A percentile compares a stretch with the other conserved stretches of the same genome.
Conservation (phyloP, 768 basidiomycete species). For the Phaeotremella fagi region DNA sequence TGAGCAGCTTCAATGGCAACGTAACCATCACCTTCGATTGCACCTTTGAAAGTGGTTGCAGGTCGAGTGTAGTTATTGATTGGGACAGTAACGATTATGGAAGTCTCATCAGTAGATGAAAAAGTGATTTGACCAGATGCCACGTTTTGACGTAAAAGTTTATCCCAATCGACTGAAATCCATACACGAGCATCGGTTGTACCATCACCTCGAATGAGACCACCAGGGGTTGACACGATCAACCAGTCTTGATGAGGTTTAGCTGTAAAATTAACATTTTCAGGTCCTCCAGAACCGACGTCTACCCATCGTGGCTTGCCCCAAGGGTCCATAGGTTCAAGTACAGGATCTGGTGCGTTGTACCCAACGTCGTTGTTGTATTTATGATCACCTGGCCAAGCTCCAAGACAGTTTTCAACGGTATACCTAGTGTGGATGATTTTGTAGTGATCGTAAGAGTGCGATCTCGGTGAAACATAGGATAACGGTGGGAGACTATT, state of each 20-base stretch:
- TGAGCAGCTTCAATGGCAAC: constrained; percentile 67
- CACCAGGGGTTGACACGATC: constrained; percentile 52
- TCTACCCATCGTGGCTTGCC: constrained; percentile 60
- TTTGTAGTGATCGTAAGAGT: constrained; percentile 58
- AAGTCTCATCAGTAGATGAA: constrained; percentile 22
- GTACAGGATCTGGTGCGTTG: constrained; percentile 47
- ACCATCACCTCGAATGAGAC: constrained; percentile 52
- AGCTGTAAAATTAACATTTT: constrained; percentile 57
- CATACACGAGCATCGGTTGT: constrained; percentile 57
- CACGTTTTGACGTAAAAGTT: constrained; percentile 18
- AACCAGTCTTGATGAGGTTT: constrained; percentile 59
- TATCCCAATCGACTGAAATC: constrained; percentile 60
- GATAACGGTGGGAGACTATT: constrained; percentile 52
- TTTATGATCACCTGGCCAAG: constrained; percentile 67
- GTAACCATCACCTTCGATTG: constrained; percentile 61
- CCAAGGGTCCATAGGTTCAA: constrained; percentile 58
- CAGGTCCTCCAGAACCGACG: constrained; percentile 59
- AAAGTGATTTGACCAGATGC: constrained; percentile 8
- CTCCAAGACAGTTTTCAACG: constrained; percentile 59
- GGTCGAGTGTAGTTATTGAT: constrained; percentile 15
- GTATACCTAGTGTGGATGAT: constrained; percentile 63
- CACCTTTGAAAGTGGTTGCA: constrained; percentile 51
- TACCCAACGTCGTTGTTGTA: constrained; percentile 54
- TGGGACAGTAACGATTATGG: constrained; percentile 29
- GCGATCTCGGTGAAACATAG: constrained; percentile 54